Evolutionary conservation across 768 basidiomycete species (phyloP).

Genomic region (Rubroboletus satanas): DNA sequence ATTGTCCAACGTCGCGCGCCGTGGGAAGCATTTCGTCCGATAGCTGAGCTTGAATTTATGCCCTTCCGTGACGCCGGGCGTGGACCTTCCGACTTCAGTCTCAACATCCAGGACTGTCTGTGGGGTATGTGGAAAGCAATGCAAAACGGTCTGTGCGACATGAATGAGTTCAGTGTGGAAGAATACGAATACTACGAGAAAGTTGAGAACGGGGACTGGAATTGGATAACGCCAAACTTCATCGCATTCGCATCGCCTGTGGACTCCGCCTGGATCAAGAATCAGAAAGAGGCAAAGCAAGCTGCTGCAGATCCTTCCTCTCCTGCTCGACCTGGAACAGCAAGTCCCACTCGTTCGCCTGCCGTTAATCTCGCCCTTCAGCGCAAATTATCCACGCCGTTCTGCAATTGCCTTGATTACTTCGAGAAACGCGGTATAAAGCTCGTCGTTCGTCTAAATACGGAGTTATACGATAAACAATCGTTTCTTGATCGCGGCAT

Average conservation of each 20-base stretch:
- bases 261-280: conserved; percentile 76
- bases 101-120: conserved; percentile 88
- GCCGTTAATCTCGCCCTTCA: conserved; percentile 57
- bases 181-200: conserved; percentile 96
- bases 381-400: conserved; percentile 73
- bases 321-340: conserved; percentile 27
- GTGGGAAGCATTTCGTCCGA: conserved; percentile 93
- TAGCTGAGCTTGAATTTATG: conserved; percentile 90
- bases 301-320: conserved; percentile 19
- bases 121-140: conserved; percentile 88
- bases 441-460: conserved; percentile 91
- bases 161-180: conserved; percentile 89
- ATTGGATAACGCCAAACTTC: conserved; percentile 89
- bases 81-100: conserved; percentile 87
- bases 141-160: conserved; percentile 89
- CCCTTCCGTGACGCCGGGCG: conserved; percentile 95
- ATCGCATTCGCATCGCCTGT: conserved; percentile 94
- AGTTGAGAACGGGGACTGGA: conserved; percentile 94
- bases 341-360: conserved; percentile 22
- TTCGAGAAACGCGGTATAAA: conserved; percentile 86
- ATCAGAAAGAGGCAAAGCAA: conserved; percentile 61
- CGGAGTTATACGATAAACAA: conserved; percentile 80
- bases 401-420: conserved; percentile 88
- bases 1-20: conserved; percentile 87
- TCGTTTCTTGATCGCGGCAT: conserved; percentile 83